phyloP scores from a whole-genome alignment of 2,329 filamentous ascomycete species.

The Fusarium longipes region DNA sequence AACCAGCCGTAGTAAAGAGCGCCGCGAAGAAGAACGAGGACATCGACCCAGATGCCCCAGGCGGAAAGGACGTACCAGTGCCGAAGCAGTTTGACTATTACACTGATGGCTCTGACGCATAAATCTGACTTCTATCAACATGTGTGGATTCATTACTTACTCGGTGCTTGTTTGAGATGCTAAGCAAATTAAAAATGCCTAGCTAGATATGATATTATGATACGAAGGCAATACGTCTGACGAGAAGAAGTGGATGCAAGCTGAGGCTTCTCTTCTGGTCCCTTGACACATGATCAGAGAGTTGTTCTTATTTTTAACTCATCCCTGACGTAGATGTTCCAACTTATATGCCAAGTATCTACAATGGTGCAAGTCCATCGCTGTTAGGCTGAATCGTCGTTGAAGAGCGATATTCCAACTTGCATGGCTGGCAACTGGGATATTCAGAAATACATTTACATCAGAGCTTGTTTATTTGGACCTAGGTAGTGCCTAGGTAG shows the following conservation, averaged over 20 bases:
- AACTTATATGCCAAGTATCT: not conserved
- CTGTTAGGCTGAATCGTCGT: no score
- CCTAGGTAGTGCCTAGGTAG: no score
- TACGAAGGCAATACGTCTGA: not conserved
- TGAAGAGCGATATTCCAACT: no score
- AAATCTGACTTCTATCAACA: not conserved
- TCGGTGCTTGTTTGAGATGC: not conserved
- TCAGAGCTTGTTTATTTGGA: no score
- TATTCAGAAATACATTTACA: no score
- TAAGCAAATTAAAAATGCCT: not conserved
- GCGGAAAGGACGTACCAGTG: slow-evolving; percentile 45
- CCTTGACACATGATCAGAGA: not conserved
- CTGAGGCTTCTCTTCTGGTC: not conserved
- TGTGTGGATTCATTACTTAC: not conserved
- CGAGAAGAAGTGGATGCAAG: not conserved
- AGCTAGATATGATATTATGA: no score
- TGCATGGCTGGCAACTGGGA: no score
- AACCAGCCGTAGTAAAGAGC: not conserved
- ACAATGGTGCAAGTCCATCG: no score
- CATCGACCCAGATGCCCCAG: slow-evolving; percentile 44
- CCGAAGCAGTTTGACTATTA: slow-evolving; percentile 52
- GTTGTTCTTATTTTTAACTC: not conserved
- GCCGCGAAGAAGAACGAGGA: slow-evolving; percentile 4
- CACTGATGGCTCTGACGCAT: slow-evolving; percentile 46
- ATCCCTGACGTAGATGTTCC: not conserved